Conservation (phyloP, 345 rosid genomes). For the Brassica cretica region DNA sequence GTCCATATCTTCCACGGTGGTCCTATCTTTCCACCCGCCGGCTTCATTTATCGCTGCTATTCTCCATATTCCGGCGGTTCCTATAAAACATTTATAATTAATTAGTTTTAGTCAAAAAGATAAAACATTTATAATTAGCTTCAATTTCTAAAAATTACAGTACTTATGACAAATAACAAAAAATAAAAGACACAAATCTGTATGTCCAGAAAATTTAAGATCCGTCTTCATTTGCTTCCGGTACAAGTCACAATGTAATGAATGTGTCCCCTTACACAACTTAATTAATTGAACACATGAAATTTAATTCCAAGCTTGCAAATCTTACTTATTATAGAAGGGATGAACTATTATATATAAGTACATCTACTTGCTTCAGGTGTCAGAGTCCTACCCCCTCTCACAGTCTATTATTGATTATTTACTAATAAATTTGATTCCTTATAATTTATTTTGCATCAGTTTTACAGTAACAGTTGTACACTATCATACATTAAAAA, state of each 20-base stretch:
- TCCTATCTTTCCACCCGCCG: constrained; percentile 99
- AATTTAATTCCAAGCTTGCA: constrained; percentile 17
- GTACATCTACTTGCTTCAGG: constrained; percentile 28
- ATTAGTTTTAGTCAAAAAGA: no score
- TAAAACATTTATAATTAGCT: no score
- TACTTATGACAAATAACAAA: not conserved
- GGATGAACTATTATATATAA: not conserved
- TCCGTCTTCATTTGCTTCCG: constrained; percentile 14
- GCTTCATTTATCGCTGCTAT: constrained; percentile 97
- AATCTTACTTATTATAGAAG: constrained; percentile 28
- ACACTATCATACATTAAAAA: not conserved
- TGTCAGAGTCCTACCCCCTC: constrained; percentile 31
- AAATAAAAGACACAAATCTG: not conserved
- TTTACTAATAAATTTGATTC: constrained; percentile 2
- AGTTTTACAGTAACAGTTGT: constrained; percentile 14
- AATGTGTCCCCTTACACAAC: constrained; percentile 29
- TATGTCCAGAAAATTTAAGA: constrained; percentile 7
- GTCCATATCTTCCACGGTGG: constrained; percentile 99
- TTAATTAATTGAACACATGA: constrained; percentile 8
- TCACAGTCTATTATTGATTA: constrained; percentile 15
- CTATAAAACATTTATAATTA: constrained; percentile 34
- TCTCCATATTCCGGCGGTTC: constrained; percentile 99
- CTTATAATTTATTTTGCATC: not conserved
- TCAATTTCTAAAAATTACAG: not conserved
- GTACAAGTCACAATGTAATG: constrained; percentile 25